Conservation (phyloP, 768 basidiomycete genomes). For the Peribolospora kevripleyi region DNA sequence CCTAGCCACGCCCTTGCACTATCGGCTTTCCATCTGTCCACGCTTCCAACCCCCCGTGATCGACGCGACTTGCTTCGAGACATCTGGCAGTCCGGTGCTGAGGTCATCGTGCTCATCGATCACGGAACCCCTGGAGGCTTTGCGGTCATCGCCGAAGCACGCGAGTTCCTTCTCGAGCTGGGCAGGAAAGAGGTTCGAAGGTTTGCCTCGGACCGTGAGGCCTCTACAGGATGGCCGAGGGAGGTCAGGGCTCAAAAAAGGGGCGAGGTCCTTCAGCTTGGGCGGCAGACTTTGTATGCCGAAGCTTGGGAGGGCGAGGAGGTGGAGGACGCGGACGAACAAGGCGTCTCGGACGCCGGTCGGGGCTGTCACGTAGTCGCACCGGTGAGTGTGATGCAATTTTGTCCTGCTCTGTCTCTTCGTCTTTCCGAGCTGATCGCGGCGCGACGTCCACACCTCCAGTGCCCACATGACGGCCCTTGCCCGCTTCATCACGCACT, state of each 20-base stretch:
- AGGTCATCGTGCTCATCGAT: constrained; percentile 68
- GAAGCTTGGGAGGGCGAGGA: background rate
- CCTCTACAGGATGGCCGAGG: background rate
- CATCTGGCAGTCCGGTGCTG: constrained; percentile 80
- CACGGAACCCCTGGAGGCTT: constrained; percentile 55
- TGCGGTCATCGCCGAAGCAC: constrained; percentile 46
- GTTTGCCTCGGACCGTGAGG: constrained; percentile 23
- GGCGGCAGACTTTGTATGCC: background rate
- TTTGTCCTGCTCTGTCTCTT: background rate
- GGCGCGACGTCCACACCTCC: constrained; percentile 9
- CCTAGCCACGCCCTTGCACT: constrained; percentile 31
- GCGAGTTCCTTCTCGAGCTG: constrained; percentile 37
- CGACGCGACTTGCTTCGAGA: constrained; percentile 46
- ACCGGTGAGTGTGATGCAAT: constrained; percentile 33
- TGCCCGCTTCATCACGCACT: constrained; percentile 39
- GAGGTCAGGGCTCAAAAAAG: background rate
- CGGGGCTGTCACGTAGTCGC: constrained; percentile 60
- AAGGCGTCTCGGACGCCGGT: constrained; percentile 12
- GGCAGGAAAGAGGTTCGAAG: constrained; percentile 27
- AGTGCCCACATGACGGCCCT: constrained; percentile 75
- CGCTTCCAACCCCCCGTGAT: constrained; percentile 35
- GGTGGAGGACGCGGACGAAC: constrained; percentile 19
- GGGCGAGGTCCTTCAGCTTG: background rate
- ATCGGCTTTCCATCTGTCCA: constrained; percentile 65
- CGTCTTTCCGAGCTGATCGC: background rate